Base-by-base conservation (phyloP, 768 basidiomycete species). In the Suillus subaureus region DNA sequence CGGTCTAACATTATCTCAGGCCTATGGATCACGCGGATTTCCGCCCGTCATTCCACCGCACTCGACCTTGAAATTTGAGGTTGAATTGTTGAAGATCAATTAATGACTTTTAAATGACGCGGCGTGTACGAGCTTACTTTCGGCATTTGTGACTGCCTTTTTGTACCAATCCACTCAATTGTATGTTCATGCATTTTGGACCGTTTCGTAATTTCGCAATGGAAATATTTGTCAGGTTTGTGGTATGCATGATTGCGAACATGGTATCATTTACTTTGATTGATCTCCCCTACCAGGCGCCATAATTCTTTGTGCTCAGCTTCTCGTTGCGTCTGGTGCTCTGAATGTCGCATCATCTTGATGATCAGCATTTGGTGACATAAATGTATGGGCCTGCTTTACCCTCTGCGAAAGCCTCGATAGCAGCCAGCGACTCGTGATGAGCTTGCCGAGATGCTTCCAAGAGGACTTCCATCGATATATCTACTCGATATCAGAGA, bases 1-100 rank as follows among this genome's bases (percentile, higher is more conserved):
- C 35, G 31, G 52, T 61, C 57, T 69, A 67, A 60, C 65, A 16
- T 28, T 2, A 8, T 67, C 55, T 37, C 68, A 93, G 91, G 91
- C 82, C 56, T 93, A 94, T 68, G 93, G 92, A 16, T 26, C 77
- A 31, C 84, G 89, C 23, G 93, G 94, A 9, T 93, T 90, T 78
- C 87, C 89, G 11, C 91, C 91, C 23, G 81, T 91, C 67, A 95
- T 95, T 76, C 93, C 93, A 15, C 74, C 89, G 70, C 88, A 94
- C 74, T 74, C 91, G 6, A 87, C 84, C 15, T 84, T 96, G 75
- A 83, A 78, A 67, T 96, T 96, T 72, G 92, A 94, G 78, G 92
- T 96, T 61, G 92, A 96, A 79, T 82, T 96, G 57, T 67, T 94
- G 65, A 81, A 84, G 75, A 93, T 95, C 80, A 88, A 80, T 71